Percentiles rank a stretch among this genome's conserved stretches.
phyloP scores from a whole-genome alignment of 768 basidiomycete genomes.

The Pholiota microspora region DNA sequence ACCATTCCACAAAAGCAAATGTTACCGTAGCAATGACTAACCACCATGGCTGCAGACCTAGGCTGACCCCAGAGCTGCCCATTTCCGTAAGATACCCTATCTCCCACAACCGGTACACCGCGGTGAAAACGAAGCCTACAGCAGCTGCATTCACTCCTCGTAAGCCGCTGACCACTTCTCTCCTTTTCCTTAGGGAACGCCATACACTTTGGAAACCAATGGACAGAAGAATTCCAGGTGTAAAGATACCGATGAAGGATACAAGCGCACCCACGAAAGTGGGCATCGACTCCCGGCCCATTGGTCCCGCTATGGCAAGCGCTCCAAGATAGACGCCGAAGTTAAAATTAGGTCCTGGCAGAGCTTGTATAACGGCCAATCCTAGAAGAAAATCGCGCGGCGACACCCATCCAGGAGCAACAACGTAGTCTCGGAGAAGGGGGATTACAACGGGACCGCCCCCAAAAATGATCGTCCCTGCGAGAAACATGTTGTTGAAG shows the following conservation, averaged over 20 bases:
- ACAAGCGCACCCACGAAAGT: conserved; percentile 41
- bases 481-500: conserved; percentile 47
- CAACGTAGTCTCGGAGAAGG: conserved; percentile 48
- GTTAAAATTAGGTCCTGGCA: conserved; percentile 58
- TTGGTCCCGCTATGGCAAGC: conserved; percentile 30
- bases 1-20: conserved; percentile 42
- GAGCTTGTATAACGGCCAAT: conserved; percentile 46
- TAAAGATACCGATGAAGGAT: conserved; percentile 49
- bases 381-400: conserved; percentile 54
- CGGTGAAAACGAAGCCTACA: conserved; percentile 40
- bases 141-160: conserved; percentile 41
- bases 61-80: conserved; percentile 25
- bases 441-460: conserved; percentile 61
- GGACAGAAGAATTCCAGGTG: conserved; percentile 41
- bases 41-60: conserved; percentile 47
- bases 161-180: conserved; percentile 28
- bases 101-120: conserved; percentile 38
- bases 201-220: conserved; percentile 35
- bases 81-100: conserved; percentile 32
- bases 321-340: conserved; percentile 52
- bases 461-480: conserved; percentile 48
- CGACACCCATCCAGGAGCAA: conserved; percentile 49
- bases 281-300: conserved; percentile 24
- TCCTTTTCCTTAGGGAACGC: conserved; percentile 28
- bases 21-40: conserved; percentile 37